phyloP scores from a whole-genome alignment of 805 yeast species.

The Danielozyma ontarioensis region DNA sequence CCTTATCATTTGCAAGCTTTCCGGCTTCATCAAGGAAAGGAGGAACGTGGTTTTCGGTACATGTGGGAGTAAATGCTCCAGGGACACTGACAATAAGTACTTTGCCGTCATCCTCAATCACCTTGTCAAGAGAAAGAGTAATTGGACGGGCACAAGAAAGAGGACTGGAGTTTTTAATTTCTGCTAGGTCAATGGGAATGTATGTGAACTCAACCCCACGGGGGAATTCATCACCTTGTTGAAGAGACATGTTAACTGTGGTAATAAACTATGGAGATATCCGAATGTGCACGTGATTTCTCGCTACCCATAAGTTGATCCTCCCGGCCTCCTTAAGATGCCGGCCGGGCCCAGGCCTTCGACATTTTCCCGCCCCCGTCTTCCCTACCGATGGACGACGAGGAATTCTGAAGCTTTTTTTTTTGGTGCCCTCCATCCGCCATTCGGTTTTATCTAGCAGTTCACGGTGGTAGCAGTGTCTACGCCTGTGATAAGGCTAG shows the following conservation, averaged over 20 bases:
- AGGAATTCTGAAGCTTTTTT: no score
- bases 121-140: constrained; percentile 27
- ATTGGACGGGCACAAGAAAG: constrained; percentile 33
- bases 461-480: no score
- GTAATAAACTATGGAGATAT: background rate
- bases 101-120: constrained; percentile 19
- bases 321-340: no score
- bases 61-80: constrained; percentile 41
- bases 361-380: no score
- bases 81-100: constrained; percentile 37
- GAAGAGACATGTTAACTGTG: constrained; percentile 5
- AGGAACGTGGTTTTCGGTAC: constrained; percentile 42
- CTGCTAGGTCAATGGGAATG: constrained; percentile 30
- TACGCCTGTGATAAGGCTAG: no score
- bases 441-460: no score
- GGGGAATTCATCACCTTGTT: constrained; percentile 32
- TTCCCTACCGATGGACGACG: no score
- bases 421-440: no score
- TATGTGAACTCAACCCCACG: constrained; percentile 27
- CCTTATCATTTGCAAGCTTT: constrained; percentile 21
- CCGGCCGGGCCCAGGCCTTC: no score
- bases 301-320: constrained; percentile 2
- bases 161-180: constrained; percentile 16
- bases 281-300: background rate
- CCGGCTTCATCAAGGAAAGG: constrained; percentile 27